Evolutionary conservation across 495 filamentous ascomycete genomes (phyloP), one percentile per base, ranked within the genome.

Genomic region (Lepraria neglecta): DNA sequence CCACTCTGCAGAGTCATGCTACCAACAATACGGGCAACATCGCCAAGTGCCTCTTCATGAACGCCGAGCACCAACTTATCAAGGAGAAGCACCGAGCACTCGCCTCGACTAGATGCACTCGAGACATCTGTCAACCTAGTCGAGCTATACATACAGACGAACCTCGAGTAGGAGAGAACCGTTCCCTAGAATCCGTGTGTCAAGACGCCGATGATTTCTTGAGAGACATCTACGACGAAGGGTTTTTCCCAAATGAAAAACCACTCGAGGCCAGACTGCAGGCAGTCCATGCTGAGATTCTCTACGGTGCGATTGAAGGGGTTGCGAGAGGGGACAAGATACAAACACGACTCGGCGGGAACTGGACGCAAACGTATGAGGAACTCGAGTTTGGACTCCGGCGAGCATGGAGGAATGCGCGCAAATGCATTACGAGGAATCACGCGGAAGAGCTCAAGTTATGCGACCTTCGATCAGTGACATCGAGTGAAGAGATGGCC

Each of bases 351-450:
- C 6, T 62, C 11, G 42, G 63, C 17, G 48, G 64, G 31, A 61
- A 47, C 21, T 70, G 64, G 67, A 58, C 38, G 1, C 68, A 70
- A 48, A 70, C 65, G 5, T 7, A 30, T 7, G 30, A 40, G 44
- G 67, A 70, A 52, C 59, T 70, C 24, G 62, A 65, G 43, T 67
- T 61, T 61, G 68, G 68, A 9, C 28, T 67, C n/a, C 53, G 65
- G 7, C 51, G 61, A 52, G 61, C 68, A 24, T 70, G 68, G 68
- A 69, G 65, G 38, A 64, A 70, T 52, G 55, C 68, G 11, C 60
- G 68, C 27, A 70, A 67, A 43, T 67, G 68, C 40, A 70, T 70
- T 28, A 65, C 67, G 56, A 47, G 67, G 21, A 65, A 59, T 33
- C 67, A 70, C 42, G 60, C 57, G 14, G 52, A 65, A 55, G 63